phyloP scores from a whole-genome alignment of 306 rosid genomes.

The Lithocarpus polystachyus region DNA sequence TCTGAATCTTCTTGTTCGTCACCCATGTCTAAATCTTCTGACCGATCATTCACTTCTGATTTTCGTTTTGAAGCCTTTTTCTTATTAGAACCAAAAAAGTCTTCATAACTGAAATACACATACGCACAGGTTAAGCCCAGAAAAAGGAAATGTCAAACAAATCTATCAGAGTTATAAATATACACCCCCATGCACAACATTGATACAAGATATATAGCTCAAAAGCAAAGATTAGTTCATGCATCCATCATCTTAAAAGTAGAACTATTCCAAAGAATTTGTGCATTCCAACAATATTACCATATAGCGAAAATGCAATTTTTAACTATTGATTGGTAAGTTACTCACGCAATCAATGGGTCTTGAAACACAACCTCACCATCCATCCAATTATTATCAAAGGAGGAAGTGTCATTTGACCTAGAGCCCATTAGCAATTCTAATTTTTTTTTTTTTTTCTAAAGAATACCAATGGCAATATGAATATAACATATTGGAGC shows the following conservation, averaged over 20 bases:
- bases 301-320: neutral
- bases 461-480: neutral
- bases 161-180: neutral
- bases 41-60: conserved; percentile 27
- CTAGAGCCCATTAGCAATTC: no score
- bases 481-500: neutral
- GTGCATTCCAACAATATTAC: neutral
- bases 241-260: neutral
- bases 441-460: neutral
- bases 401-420: no score
- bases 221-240: neutral
- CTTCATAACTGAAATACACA: conserved; percentile 62
- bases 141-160: conserved; percentile 10
- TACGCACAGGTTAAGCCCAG: conserved; percentile 13
- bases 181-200: neutral
- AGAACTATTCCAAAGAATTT: neutral
- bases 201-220: neutral
- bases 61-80: conserved; percentile 39
- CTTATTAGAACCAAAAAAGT: conserved; percentile 57
- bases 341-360: no score
- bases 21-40: conserved; percentile 37
- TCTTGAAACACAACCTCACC: no score
- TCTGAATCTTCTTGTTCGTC: conserved; percentile 36
- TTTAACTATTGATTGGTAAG: neutral
- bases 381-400: no score